Conservation (phyloP, 306 rosid genomes). For the Arachis hypogaea region DNA sequence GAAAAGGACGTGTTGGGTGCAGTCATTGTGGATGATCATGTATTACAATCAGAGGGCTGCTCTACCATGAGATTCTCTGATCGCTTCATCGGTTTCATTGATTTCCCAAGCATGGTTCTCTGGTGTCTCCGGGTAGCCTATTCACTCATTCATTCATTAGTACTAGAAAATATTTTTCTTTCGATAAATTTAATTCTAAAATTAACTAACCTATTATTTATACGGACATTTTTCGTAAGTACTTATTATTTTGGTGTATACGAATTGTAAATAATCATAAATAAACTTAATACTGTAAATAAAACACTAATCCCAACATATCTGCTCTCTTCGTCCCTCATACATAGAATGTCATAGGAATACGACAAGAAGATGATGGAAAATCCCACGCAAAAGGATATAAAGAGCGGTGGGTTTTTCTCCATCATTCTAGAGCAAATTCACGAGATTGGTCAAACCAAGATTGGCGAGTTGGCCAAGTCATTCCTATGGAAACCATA, state of each 20-base stretch:
- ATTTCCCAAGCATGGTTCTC: constrained; percentile 59
- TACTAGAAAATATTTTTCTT: too few species aligned
- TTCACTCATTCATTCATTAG: neutral
- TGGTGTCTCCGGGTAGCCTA: constrained; percentile 66
- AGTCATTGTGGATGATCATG: constrained; percentile 47
- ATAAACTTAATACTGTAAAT: too few species aligned
- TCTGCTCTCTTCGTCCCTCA: neutral
- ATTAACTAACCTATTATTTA: too few species aligned
- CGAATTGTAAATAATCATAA: too few species aligned
- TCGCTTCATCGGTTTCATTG: constrained; percentile 52
- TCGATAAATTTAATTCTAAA: too few species aligned
- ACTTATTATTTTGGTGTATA: too few species aligned
- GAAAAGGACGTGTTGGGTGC: constrained; percentile 51
- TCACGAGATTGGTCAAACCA: constrained; percentile 68
- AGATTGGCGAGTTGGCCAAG: constrained; percentile 72
- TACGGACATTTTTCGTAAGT: too few species aligned
- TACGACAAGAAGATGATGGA: constrained; percentile 39
- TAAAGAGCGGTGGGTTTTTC: constrained; percentile 37
- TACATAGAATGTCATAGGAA: constrained; percentile 42
- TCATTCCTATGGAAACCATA: constrained; percentile 68
- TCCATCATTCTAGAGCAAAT: constrained; percentile 49
- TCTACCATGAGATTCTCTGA: constrained; percentile 39
- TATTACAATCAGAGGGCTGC: neutral
- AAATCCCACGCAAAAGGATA: constrained; percentile 19
- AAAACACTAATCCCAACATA: too few species aligned